Base-by-base conservation (phyloP, 176 grass and related monocot genomes). In the Pontederia crassipes region DNA sequence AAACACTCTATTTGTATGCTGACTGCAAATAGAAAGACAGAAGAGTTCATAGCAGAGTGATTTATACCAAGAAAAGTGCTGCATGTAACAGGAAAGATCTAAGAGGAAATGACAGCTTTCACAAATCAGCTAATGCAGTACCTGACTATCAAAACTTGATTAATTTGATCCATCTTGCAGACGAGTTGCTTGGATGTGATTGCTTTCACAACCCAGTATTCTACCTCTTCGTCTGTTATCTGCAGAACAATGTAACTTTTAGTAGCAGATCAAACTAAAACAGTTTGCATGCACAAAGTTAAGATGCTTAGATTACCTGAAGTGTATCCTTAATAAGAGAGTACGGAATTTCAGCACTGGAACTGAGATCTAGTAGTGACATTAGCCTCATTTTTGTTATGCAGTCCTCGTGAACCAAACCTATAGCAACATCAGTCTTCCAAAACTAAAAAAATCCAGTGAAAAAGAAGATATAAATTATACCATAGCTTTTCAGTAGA, bases 151-250 rank as follows among this genome's bases (percentile, higher is more conserved):
- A 86, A 72, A 60, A 75, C 67, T 52, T 86, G 86, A 57, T 83
- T 95, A 78, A 89, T 82, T 77, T 89, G 86, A 74, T 86, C 86
- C 59, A 95, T 77, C 52, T 86, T 95, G 64, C 90, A 89, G 59
- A 79, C 83, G 62, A 95, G 46, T 65, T 86, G 80, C 78, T 95
- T 95, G 15, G 59, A 78, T 3, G 80, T 76, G 50, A 95, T 95
- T 62, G 86, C 80, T 86, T 98, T 98, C 11, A 98, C 93, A 63
- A 92, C 76, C 93, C 93, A 98, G 64, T 81, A 79, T 49, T 98
- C 93, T 54, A 92, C 93, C 55, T 92, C 87, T 18, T 88, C 84
- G 12, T 92, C 93, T 45, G 72, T 89, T 62, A 98, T 98, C 93
- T 98, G 73, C 35, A 59, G 8, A 40, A 40, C 54, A 71, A 20